Conservation (phyloP, 2,329 filamentous ascomycete species). For the Chrysoporthe cubensis region DNA sequence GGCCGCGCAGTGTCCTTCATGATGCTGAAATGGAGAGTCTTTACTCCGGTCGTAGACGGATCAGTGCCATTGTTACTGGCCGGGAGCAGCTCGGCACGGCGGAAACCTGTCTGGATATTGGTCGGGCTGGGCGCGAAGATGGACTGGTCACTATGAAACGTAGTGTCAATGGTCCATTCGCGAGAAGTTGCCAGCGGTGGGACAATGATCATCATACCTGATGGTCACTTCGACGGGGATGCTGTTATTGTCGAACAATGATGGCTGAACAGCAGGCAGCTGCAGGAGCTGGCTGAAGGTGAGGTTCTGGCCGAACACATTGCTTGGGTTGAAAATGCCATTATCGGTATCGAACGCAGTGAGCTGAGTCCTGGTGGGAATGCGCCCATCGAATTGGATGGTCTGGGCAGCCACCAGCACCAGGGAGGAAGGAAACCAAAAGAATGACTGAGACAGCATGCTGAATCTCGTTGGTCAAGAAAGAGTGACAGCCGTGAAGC, state of each 20-base stretch:
- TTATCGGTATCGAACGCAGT: slow-evolving; percentile 47
- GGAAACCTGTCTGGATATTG: slow-evolving; percentile 61
- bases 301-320: slow-evolving; percentile 57
- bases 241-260: slow-evolving; percentile 50
- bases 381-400: slow-evolving; percentile 52
- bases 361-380: slow-evolving; percentile 43
- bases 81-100: slow-evolving; percentile 61
- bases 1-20: slow-evolving; percentile 54
- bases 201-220: slow-evolving; percentile 34
- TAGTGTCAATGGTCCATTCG: background rate
- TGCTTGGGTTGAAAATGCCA: slow-evolving; percentile 54
- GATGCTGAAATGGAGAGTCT: slow-evolving; percentile 65
- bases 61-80: slow-evolving; percentile 55
- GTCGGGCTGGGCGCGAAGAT: slow-evolving; percentile 58
- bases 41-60: slow-evolving; percentile 55
- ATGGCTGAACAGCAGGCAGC: slow-evolving; percentile 46
- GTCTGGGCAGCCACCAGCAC: slow-evolving; percentile 28
- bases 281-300: slow-evolving; percentile 55
- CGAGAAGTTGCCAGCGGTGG: background rate
- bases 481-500: slow-evolving; percentile 19
- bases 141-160: slow-evolving; percentile 48
- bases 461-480: slow-evolving; percentile 13
- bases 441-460: slow-evolving; percentile 19
- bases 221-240: slow-evolving; percentile 59
- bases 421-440: slow-evolving; percentile 12